Evolutionary conservation across 768 basidiomycete genomes (phyloP).

Genomic region (Suillus ampliporus): DNA sequence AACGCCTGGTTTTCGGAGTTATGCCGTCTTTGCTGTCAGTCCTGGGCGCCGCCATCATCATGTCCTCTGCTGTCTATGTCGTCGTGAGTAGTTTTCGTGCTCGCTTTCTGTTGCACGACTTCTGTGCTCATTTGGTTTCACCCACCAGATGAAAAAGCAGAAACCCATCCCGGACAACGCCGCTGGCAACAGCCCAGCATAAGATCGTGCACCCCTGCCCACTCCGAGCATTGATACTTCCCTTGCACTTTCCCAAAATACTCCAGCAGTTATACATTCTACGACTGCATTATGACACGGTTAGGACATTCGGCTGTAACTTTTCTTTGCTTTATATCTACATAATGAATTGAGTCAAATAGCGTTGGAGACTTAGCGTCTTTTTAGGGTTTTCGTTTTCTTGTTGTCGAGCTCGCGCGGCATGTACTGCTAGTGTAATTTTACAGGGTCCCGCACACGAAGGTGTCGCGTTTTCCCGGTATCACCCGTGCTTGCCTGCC

Average conservation of each 20-base stretch:
- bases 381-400: too few relatives aligned
- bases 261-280: not conserved
- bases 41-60: constrained; percentile 68
- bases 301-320: not conserved
- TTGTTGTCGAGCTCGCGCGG: too few relatives aligned
- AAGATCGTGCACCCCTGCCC: not conserved
- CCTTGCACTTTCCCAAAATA: not conserved
- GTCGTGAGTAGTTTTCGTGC: constrained; percentile 51
- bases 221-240: not conserved
- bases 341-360: too few relatives aligned
- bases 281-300: not conserved
- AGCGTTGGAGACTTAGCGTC: too few relatives aligned
- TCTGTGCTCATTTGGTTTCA: not conserved
- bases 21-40: constrained; percentile 62
- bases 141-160: not conserved
- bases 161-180: not conserved
- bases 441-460: too few relatives aligned
- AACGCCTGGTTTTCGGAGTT: constrained; percentile 66
- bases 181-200: too few relatives aligned
- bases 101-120: not conserved
- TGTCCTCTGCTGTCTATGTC: constrained; percentile 65
- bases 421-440: too few relatives aligned
- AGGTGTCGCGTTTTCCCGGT: too few relatives aligned
- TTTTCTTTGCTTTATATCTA: not conserved
- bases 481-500: too few relatives aligned